These are phyloP conservation scores for Ceratocystis diversiconidia DNA, from an alignment of 2,329 filamentous ascomycete species.

Conservation along the genomic window DNA sequence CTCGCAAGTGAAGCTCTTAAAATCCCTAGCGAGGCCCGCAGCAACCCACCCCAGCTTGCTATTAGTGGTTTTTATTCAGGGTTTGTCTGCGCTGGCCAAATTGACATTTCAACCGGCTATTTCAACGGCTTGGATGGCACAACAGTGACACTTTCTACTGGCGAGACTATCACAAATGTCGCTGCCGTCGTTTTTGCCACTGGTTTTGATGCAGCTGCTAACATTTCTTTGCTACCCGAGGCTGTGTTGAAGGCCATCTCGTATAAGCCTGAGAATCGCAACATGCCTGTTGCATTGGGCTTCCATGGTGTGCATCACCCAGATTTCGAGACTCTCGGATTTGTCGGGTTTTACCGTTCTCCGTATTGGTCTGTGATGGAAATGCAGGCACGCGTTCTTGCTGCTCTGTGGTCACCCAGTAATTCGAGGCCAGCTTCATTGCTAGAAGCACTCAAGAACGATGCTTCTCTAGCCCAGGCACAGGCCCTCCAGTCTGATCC, in stretches of 20 bases:
- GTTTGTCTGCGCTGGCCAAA: slow-evolving; percentile 53
- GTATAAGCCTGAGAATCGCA: slow-evolving; percentile 38
- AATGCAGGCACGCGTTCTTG: slow-evolving; percentile 62
- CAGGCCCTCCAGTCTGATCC: slow-evolving; percentile 38
- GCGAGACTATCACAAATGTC: slow-evolving; percentile 37
- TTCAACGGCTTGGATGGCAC: slow-evolving; percentile 25
- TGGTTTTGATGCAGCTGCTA: slow-evolving; percentile 52
- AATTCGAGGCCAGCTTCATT: slow-evolving; percentile 8
- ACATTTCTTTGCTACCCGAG: slow-evolving; percentile 49
- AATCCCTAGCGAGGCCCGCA: slow-evolving; percentile 28
- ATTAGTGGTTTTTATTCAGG: slow-evolving; percentile 60
- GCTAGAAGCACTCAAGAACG: slow-evolving; percentile 23
- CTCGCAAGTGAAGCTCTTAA: slow-evolving; percentile 30
- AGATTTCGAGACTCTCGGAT: slow-evolving; percentile 50
- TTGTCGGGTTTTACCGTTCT: slow-evolving; percentile 71
- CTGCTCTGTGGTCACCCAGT: slow-evolving; percentile 41
- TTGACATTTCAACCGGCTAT: slow-evolving; percentile 38
- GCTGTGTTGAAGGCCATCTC: slow-evolving; percentile 42
- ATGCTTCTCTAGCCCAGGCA: slow-evolving; percentile 33
- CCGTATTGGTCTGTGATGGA: slow-evolving; percentile 82
- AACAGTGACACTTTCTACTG: slow-evolving; percentile 25
- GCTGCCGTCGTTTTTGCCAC: slow-evolving; percentile 60
- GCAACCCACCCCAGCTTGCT: slow-evolving; percentile 49
- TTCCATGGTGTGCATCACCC: slow-evolving; percentile 52
- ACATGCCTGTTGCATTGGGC: slow-evolving; percentile 51